phyloP scores from a whole-genome alignment of 2,329 filamentous ascomycete genomes.

The Tolypocladium capitatum region DNA sequence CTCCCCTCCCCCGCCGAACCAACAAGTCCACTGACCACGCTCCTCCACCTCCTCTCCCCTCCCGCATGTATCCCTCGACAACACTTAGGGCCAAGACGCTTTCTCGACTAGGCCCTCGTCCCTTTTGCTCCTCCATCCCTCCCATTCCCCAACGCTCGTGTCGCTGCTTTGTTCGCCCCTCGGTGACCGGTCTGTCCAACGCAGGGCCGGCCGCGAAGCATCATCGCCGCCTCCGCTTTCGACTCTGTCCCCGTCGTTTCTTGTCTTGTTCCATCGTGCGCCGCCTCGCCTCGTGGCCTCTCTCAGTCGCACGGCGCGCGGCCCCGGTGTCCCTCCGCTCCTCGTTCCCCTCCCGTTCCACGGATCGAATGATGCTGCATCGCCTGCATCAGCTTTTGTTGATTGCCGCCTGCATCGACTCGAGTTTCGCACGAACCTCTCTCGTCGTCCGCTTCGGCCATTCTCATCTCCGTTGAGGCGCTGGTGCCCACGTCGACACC shows the following conservation, averaged over 20 bases:
- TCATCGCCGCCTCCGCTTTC: background rate
- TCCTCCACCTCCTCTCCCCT: background rate
- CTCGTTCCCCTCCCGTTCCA: background rate
- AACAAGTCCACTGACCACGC: background rate
- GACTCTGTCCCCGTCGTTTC: background rate
- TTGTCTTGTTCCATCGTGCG: background rate
- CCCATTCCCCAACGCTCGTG: background rate
- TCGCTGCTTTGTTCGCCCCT: background rate
- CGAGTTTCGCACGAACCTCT: background rate
- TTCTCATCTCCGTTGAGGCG: background rate
- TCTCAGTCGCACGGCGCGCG: background rate
- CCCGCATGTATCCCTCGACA: background rate
- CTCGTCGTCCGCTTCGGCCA: background rate
- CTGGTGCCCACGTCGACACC: background rate
- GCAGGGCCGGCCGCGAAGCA: background rate
- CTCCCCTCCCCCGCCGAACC: too few relatives aligned
- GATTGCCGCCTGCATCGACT: background rate
- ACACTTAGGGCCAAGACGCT: too few relatives aligned
- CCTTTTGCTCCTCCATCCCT: background rate
- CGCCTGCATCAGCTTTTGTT: slow-evolving; percentile 1
- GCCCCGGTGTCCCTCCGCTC: background rate
- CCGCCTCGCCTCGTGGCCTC: background rate
- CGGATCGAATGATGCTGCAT: slow-evolving; percentile 3
- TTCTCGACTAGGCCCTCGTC: background rate
- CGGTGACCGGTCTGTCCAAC: background rate